phyloP scores from a whole-genome alignment of 352 stramenopile species.

The Phytopythium montanum region DNA sequence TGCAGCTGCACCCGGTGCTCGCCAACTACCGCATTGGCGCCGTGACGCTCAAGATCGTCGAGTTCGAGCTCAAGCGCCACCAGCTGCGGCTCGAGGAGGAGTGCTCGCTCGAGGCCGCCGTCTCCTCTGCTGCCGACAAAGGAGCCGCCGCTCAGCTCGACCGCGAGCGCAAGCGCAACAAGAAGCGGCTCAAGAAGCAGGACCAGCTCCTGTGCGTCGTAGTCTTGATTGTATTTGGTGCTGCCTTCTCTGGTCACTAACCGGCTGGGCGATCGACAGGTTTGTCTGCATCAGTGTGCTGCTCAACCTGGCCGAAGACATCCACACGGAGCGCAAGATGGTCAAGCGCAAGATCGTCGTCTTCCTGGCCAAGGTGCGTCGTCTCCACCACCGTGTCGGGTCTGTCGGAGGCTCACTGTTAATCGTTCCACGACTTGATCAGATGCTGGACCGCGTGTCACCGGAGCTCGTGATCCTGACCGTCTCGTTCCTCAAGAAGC shows the following conservation, averaged over 20 bases:
- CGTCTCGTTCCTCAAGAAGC: slow-evolving; percentile 92
- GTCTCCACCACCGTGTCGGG: neutral
- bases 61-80: slow-evolving; percentile 92
- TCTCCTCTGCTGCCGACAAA: slow-evolving; percentile 5
- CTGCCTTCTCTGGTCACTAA: neutral
- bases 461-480: slow-evolving; percentile 88
- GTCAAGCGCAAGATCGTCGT: slow-evolving; percentile 91
- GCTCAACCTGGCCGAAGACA: slow-evolving; percentile 93
- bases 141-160: slow-evolving; percentile 62
- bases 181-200: slow-evolving; percentile 90
- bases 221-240: neutral
- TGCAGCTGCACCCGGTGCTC: slow-evolving; percentile 92
- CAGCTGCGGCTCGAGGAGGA: slow-evolving; percentile 78
- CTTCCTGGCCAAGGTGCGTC: slow-evolving; percentile 66
- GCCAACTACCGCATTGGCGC: slow-evolving; percentile 92
- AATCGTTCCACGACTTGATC: neutral
- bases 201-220: slow-evolving; percentile 87
- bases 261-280: slow-evolving; percentile 14
- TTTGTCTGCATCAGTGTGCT: slow-evolving; percentile 92
- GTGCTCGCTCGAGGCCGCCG: slow-evolving; percentile 36
- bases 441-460: slow-evolving; percentile 86
- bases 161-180: slow-evolving; percentile 81
- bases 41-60: slow-evolving; percentile 93
- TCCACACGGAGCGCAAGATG: slow-evolving; percentile 94
- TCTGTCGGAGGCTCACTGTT: slow-evolving; percentile 10